These are phyloP conservation scores for Rutstroemia sp. DNA, from an alignment of 2,329 filamentous ascomycete genomes.

Conservation along the genomic window DNA sequence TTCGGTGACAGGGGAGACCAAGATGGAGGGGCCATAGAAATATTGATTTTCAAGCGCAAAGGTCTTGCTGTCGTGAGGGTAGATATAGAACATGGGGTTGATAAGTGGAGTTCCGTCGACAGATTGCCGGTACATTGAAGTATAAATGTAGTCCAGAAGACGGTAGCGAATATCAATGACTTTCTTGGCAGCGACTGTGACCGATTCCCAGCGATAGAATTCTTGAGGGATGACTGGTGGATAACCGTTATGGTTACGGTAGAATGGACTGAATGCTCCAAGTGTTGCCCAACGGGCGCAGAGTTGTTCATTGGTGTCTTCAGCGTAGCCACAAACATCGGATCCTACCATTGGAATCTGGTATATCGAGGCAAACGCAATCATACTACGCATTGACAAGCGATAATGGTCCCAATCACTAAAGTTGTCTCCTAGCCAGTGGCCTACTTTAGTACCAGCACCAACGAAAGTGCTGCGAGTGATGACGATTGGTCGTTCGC, in stretches of 20 bases:
- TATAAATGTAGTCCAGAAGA: slow-evolving; percentile 75
- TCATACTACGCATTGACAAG: slow-evolving; percentile 48
- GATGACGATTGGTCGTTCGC: slow-evolving; percentile 61
- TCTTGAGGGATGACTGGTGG: slow-evolving; percentile 51
- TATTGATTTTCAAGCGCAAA: slow-evolving; percentile 43
- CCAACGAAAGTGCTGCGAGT: slow-evolving; percentile 72
- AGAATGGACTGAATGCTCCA: slow-evolving; percentile 69
- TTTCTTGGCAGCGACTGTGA: slow-evolving; percentile 56
- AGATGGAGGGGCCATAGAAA: slow-evolving; percentile 41
- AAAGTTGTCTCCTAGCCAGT: slow-evolving; percentile 55
- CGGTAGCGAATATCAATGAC: slow-evolving; percentile 68
- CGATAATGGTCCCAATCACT: slow-evolving; percentile 53
- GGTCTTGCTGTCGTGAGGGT: slow-evolving; percentile 44
- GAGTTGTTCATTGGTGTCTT: slow-evolving; percentile 57
- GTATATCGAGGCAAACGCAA: slow-evolving; percentile 57
- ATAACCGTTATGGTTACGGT: slow-evolving; percentile 62
- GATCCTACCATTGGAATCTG: slow-evolving; percentile 62
- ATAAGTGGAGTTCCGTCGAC: slow-evolving; percentile 56
- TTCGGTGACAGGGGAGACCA: slow-evolving; percentile 43
- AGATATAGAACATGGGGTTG: slow-evolving; percentile 65
- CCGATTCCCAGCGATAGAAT: slow-evolving; percentile 62
- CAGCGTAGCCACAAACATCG: slow-evolving; percentile 72
- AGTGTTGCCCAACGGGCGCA: slow-evolving; percentile 71
- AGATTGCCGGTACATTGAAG: slow-evolving; percentile 54
- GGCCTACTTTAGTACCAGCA: slow-evolving; percentile 54